A percentile compares a stretch with the other conserved stretches of the same genome.
Evolutionary conservation across 352 stramenopile genomes (phyloP).

Genomic region (Pythium rishiriense): DNA sequence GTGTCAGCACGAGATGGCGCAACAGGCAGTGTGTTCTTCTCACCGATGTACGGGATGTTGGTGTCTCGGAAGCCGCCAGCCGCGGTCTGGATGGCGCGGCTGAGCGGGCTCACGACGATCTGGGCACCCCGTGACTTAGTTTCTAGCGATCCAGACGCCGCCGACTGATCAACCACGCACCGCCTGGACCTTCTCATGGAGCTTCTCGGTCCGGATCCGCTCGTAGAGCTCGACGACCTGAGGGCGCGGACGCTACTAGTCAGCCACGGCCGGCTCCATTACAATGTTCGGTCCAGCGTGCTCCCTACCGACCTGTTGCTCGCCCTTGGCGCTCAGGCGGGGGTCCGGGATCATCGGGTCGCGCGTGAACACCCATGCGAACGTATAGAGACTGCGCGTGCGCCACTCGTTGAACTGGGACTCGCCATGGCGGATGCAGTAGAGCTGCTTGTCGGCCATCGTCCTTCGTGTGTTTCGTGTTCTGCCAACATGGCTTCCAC

Average conservation of each 20-base stretch:
- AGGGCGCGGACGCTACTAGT: neutral
- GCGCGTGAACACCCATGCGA: conserved; percentile 83
- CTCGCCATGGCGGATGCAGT: conserved; percentile 87
- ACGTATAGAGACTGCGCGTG: conserved; percentile 72
- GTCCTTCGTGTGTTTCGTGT: neutral
- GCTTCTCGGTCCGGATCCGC: conserved; percentile 31
- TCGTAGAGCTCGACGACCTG: conserved; percentile 50
- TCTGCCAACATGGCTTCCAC: neutral
- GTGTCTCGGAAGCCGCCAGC: conserved; percentile 55
- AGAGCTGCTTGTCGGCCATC: conserved; percentile 63
- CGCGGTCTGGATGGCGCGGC: conserved; percentile 81
- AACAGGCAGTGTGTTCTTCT: neutral
- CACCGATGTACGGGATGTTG: conserved; percentile 61
- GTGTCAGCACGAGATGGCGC: neutral
- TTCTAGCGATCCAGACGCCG: no score
- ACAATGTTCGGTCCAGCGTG: neutral
- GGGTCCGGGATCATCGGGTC: conserved; percentile 87
- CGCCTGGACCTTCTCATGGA: conserved; percentile 72
- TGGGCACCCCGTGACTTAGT: no score
- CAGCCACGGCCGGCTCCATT: neutral
- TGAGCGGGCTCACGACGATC: conserved; percentile 85
- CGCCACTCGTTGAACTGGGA: conserved; percentile 90
- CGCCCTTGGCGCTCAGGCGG: conserved; percentile 68
- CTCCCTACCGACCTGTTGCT: conserved; percentile 60
- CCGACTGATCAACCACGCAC: no score